Evolutionary conservation across 768 basidiomycete species (phyloP), one percentile per base, ranked within the genome.

Genomic region (Leccinum rimulosum): DNA sequence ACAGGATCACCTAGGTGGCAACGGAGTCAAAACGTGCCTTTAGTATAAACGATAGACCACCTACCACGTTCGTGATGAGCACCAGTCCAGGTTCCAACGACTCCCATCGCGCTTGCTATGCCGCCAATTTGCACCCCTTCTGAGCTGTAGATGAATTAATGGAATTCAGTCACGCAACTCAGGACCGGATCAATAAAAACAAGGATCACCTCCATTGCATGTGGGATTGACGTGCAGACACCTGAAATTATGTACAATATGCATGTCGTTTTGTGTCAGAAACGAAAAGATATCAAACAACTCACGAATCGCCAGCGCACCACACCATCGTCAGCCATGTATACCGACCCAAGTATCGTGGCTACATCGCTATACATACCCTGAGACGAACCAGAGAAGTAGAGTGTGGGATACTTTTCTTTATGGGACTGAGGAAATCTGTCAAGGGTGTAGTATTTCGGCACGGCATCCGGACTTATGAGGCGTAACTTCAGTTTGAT

Each of bases 41-140:
- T 38, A 17, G 25, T 25, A 25, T 49, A 47, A n/a, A 14, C 25
- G n/a, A 7, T 25, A n/a, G 50, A 27, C 11, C 6, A 59, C 52
- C 25, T 58, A 84, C 84, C 82, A 59, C 76, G 77, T 55, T 82
- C 83, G 61, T 89, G 88, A 58, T 74, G 68, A 5, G 79, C 81
- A 1, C 86, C 84, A 6, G 84, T 83, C 89, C 89, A 92, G 8
- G 80, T 76, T 5, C 90, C 88, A 30, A 85, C 78, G 25, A 90
- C 75, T 6, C 89, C 89, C 48, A 79, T 79, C 11, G 84, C 84
- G 68, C 87, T 89, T 30, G 80, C 84, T 17, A 85, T 75, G 27
- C 80, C 80, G 9, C 89, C 88, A 25, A 91, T 68, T 68, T 90
- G 88, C 3, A 86, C 76, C 25, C 85, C 87, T 69, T 84, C 84